Percentiles rank a stretch among this genome's conserved stretches.
Conservation (phyloP, 2,329 filamentous ascomycete genomes). For the Fusarium verticillioides region DNA sequence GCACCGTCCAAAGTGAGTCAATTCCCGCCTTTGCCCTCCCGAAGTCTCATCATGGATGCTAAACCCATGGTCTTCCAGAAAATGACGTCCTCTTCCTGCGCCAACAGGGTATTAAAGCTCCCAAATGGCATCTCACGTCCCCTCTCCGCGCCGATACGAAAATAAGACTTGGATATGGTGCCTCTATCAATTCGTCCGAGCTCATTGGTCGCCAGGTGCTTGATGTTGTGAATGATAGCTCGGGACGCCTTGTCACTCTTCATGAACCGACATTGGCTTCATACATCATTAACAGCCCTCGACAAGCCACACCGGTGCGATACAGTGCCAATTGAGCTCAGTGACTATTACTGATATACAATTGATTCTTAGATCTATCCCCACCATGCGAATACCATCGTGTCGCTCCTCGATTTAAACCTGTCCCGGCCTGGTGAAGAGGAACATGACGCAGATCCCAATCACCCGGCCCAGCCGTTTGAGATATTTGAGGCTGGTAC, state of each 20-base stretch:
- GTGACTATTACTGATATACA: neutral
- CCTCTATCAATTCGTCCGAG: conserved; percentile 60
- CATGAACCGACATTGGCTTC: conserved; percentile 76
- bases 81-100: conserved; percentile 55
- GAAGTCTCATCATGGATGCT: conserved; percentile 15
- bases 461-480: conserved; percentile 57
- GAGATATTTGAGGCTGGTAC: conserved; percentile 88
- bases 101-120: conserved; percentile 50
- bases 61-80: conserved; percentile 43
- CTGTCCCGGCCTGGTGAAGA: conserved; percentile 56
- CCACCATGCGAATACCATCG: conserved; percentile 78
- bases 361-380: conserved; percentile 65
- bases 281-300: conserved; percentile 74
- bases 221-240: conserved; percentile 67
- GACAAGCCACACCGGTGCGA: conserved; percentile 75
- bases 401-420: conserved; percentile 80
- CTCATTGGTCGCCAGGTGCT: conserved; percentile 73
- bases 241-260: conserved; percentile 63
- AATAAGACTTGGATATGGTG: conserved; percentile 57
- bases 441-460: conserved; percentile 42
- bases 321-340: neutral
- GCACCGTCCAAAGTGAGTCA: conserved; percentile 44
- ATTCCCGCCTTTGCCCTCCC: neutral
- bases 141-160: conserved; percentile 48
- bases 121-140: conserved; percentile 53